Evolutionary conservation across 257 asterid genomes (phyloP), one percentile per base, ranked within the genome.

Genomic region (Nicotiana tabacum): DNA sequence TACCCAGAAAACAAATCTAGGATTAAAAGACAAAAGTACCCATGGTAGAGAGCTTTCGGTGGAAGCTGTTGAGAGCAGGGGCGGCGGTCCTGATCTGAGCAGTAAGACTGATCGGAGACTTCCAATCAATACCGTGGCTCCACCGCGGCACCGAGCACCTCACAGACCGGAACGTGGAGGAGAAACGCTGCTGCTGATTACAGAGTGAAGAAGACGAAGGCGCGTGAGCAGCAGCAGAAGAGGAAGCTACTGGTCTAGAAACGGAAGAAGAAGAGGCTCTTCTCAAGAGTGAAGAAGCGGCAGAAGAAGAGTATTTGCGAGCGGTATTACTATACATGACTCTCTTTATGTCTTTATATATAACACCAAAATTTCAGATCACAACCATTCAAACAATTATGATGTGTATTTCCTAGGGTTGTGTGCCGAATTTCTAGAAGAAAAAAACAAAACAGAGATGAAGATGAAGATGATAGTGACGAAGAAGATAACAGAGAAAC

Each of bases 101-200:
- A 61, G 88, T 80, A 30, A 90, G 88, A 84, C 92, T 89, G 51
- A 90, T 27, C 29, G 94, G 97, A 39, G 98, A 95, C 80, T 92
- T 91, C 98, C 99, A 95, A 69, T 88, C 97, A 64, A 78, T 92
- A 11, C 98, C 97, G 93, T 95, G 99, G 79, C 99, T 93, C 98
- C 98, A 93, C 84, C 97, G 86, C 68, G 94, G 85, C 53, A 88
- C 90, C 13, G 93, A 88, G 1, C 78, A 82, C 21, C 89, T 82
- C 0, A 87, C 46, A n/a, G 86, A 87, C 62, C 90, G 83, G 33
- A 90, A 11, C 17, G 87, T 86, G 18, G 88, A 88, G 0, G 87
- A 82, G 85, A 78, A 89, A 60, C 95, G 86, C 77, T 90, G 85
- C 81, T 86, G 90, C 86, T 94, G 88, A 85, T 43, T 83, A 89